These are phyloP conservation scores for Symbiodinium natans DNA, from an alignment of 73 alveolate species.

Conservation along the genomic window DNA sequence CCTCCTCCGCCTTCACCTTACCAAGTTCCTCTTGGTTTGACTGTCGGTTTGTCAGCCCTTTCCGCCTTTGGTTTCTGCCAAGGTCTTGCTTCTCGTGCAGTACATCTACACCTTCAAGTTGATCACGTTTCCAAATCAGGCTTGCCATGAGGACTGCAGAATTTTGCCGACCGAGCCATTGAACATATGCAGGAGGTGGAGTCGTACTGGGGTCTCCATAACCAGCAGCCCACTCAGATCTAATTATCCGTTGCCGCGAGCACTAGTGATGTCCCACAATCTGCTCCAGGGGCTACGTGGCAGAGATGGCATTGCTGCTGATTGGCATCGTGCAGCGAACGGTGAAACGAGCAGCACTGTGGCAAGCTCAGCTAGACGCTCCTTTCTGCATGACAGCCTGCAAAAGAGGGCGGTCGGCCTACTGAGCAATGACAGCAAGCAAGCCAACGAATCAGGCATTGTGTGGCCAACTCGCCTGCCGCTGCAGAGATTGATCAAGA, in stretches of 20 bases:
- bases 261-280: not conserved
- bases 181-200: not conserved
- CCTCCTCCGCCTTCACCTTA: slow-evolving; percentile 36
- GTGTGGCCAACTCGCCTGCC: not conserved
- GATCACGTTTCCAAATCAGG: slow-evolving; percentile 22
- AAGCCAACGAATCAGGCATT: too few relatives aligned
- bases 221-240: slow-evolving; percentile 8
- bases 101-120: slow-evolving; percentile 46
- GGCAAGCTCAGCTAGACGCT: not conserved
- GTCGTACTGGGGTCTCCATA: slow-evolving; percentile 76
- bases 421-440: too few relatives aligned
- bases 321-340: slow-evolving; percentile 74
- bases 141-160: not conserved
- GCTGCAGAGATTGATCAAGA: not conserved
- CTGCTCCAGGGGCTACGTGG: slow-evolving; percentile 71
- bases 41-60: too few relatives aligned
- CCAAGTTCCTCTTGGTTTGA: too few relatives aligned
- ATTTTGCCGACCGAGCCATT: not conserved
- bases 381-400: not conserved
- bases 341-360: slow-evolving; percentile 50
- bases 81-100: slow-evolving; percentile 59
- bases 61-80: not conserved
- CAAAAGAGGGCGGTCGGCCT: too few relatives aligned
- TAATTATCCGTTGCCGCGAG: too few relatives aligned
- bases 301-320: slow-evolving; percentile 54